These are phyloP conservation scores for Phylloporus scabripes DNA, from an alignment of 768 basidiomycete genomes.

Conservation along the genomic window DNA sequence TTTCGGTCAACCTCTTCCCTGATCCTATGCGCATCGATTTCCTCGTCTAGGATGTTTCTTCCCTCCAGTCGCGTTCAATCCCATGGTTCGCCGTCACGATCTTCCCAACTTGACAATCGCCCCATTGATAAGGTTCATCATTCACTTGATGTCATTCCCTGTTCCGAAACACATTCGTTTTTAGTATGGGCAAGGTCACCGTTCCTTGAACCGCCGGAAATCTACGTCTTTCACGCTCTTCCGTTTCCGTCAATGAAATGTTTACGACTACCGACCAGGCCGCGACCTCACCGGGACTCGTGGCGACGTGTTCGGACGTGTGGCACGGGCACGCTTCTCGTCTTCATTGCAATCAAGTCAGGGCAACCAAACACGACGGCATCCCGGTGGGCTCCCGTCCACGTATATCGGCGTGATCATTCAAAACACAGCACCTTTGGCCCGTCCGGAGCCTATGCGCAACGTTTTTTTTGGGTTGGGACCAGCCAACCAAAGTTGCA, in stretches of 20 bases:
- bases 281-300: neutral
- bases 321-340: conserved; percentile 4
- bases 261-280: neutral
- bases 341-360: conserved; percentile 4
- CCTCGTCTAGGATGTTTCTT: no score
- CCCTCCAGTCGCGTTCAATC: no score
- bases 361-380: neutral
- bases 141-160: neutral
- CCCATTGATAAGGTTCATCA: neutral
- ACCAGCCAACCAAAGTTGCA: neutral
- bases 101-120: neutral
- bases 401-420: neutral
- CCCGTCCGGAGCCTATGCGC: neutral
- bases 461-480: conserved; percentile 1
- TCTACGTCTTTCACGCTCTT: neutral
- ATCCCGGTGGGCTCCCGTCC: neutral
- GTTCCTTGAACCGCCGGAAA: neutral
- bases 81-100: neutral
- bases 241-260: neutral
- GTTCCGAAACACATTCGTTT: neutral
- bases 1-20: no score
- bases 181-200: neutral
- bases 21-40: no score
- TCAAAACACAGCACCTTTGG: neutral
- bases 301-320: neutral